These are phyloP conservation scores for Ananas comosus DNA, from an alignment of 176 grass and related monocot genomes.

Conservation along the genomic window DNA sequence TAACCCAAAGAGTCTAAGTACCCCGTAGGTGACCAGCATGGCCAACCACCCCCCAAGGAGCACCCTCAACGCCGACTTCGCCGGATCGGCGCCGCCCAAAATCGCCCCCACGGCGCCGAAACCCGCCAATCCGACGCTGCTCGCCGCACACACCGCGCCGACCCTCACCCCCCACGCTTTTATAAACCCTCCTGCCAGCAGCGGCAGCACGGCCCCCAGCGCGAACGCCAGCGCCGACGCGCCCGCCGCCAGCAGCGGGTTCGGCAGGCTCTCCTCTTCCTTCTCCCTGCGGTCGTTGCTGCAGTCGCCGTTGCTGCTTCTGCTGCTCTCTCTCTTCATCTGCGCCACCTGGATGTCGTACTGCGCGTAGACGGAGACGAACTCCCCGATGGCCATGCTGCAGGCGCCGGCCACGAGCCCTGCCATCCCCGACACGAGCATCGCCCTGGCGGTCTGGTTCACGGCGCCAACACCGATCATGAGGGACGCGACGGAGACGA, in stretches of 20 bases:
- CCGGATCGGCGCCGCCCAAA: slow-evolving; percentile 46
- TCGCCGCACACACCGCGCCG: slow-evolving; percentile 40
- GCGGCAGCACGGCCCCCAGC: slow-evolving; percentile 52
- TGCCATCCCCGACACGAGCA: slow-evolving; percentile 69
- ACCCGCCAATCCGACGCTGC: slow-evolving; percentile 39
- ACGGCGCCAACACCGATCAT: slow-evolving; percentile 86
- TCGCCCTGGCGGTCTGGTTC: slow-evolving; percentile 30
- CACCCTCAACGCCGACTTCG: slow-evolving; percentile 43
- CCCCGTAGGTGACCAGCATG: slow-evolving; percentile 67
- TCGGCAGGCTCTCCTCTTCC: slow-evolving; percentile 39
- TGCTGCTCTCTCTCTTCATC: slow-evolving; percentile 9
- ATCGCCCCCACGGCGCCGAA: slow-evolving; percentile 57
- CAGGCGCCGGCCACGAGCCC: slow-evolving; percentile 85
- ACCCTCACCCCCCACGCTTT: slow-evolving; percentile 23
- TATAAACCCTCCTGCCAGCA: slow-evolving; percentile 58
- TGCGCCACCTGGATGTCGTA: slow-evolving; percentile 73
- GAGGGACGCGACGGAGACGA: slow-evolving; percentile 84
- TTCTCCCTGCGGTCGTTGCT: neutral
- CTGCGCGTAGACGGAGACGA: slow-evolving; percentile 85
- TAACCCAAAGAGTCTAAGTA: slow-evolving; percentile 47
- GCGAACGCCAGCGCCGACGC: slow-evolving; percentile 78
- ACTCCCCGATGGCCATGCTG: slow-evolving; percentile 98
- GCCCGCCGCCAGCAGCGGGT: slow-evolving; percentile 48
- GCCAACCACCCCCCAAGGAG: slow-evolving; percentile 73
- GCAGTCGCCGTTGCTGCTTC: neutral